Base-by-base conservation (phyloP, 1,284 basidiomycete genomes). In the Gymnopus androsaceus region DNA sequence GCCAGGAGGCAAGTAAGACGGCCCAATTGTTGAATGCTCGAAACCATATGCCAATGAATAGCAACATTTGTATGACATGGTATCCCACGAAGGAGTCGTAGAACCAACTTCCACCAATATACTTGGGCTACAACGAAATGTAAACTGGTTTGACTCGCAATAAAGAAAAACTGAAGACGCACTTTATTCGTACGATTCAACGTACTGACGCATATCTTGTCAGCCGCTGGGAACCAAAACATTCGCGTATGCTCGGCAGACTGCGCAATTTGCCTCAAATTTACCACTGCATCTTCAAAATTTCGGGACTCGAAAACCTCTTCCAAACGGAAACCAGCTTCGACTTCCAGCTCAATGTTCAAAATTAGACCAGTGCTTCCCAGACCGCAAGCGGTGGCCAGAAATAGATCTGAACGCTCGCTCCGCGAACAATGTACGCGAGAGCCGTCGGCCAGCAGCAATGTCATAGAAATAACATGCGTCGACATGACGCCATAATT, bases 321-420 rank as follows among this genome's bases (percentile, higher is more conserved):
- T 64, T 83, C 83, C 54, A 99, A 79, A 21, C 88, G 82, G 74
- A 96, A 99, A 1, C 88, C 88, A 1, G 82, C 80, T 66, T 95
- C 92, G 37, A 95, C 89, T 53, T 87, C 78, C 37, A 98, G 76
- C 59, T 88, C 84, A 38, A 97, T 82, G 27, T 81, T 77, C 25
- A 96, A 77, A 64, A 99, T 90, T 59, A 99, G 77, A 15, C 96
- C 97, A 0, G 96, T 98, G 38, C 86, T 80, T n/a, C 96, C 97
- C 17, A 99, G 78, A 1, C 95, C 95, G 66, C 95, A 98, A 28
- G 97, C 79, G n/a, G 91, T 90, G 1, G 96, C 94, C 60, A 85
- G 79, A 78, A 98, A 99, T 34, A 99, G 80, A 53, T 95, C 93
- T 5, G 82, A 62, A 58, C 81, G 76, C 55, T 88, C 80, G 31